phyloP scores from a whole-genome alignment of 192 early-diverging fungal genomes.

The Backusella tarrabulga region DNA sequence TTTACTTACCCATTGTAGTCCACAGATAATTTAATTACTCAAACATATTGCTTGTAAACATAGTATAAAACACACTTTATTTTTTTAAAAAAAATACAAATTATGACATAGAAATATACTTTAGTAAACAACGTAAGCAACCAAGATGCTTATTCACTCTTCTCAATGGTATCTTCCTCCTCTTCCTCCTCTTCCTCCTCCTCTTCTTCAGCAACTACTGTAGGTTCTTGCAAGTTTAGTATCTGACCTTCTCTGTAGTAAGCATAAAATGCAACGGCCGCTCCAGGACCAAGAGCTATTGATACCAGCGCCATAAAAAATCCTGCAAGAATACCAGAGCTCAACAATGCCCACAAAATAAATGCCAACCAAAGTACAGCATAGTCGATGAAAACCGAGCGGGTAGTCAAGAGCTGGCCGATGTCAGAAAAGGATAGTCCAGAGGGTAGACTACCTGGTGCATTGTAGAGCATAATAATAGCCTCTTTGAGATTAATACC shows the following conservation, averaged over 20 bases:
- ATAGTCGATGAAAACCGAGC: conserved; percentile 6
- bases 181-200: background rate
- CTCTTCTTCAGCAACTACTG: background rate
- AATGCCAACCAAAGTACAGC: background rate
- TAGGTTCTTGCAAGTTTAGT: background rate
- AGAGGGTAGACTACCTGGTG: background rate
- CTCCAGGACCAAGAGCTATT: conserved; percentile 16
- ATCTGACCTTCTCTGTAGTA: conserved; percentile 16
- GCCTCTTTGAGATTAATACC: conserved; percentile 15
- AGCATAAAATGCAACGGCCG: conserved; percentile 11
- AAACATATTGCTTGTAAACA: too few species aligned
- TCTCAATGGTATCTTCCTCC: too few species aligned
- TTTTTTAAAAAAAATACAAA: too few species aligned
- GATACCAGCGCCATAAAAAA: background rate
- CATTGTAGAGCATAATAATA: background rate
- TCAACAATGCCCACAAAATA: conserved; percentile 9
- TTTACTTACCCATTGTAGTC: too few species aligned
- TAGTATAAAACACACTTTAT: too few species aligned
- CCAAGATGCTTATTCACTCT: too few species aligned
- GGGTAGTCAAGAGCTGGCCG: conserved; percentile 7
- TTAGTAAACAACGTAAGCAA: too few species aligned
- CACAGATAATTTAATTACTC: too few species aligned
- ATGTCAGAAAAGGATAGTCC: background rate
- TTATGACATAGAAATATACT: too few species aligned
- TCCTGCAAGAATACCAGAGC: background rate